Percentiles rank a stretch among this genome's conserved stretches.
Conservation (phyloP, 345 rosid species). For the Dovyalis caffra region DNA sequence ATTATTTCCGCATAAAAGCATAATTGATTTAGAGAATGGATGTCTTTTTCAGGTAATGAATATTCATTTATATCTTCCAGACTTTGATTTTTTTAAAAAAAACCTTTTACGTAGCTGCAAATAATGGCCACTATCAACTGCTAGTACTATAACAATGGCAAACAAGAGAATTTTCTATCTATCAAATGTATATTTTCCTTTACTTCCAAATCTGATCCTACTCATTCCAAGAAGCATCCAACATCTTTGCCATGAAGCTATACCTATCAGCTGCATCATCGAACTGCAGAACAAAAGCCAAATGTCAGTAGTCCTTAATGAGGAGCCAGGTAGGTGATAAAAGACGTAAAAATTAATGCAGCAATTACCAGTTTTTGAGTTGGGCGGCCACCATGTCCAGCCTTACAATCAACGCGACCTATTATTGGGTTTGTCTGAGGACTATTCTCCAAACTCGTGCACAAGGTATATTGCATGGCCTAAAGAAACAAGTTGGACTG, state of each 20-base stretch:
- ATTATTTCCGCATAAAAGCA: no score
- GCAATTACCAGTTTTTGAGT: slow-evolving; percentile 68
- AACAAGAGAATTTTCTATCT: neutral
- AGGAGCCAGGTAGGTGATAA: no score
- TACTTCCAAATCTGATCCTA: slow-evolving; percentile 14
- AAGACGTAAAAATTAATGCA: neutral
- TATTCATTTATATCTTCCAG: no score
- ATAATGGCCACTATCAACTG: no score
- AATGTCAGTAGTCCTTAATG: neutral
- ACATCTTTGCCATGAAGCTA: slow-evolving; percentile 79
- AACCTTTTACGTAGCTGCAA: no score
- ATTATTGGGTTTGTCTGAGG: slow-evolving; percentile 85
- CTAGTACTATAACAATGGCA: no score
- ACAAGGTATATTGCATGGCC: slow-evolving; percentile 81
- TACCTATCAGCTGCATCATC: slow-evolving; percentile 84
- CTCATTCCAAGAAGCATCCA: slow-evolving; percentile 67
- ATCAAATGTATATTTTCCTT: neutral
- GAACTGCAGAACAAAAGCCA: slow-evolving; percentile 39
- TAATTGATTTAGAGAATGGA: no score
- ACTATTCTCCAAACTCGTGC: slow-evolving; percentile 69
- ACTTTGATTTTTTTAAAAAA: no score
- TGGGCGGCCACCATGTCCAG: slow-evolving; percentile 96
- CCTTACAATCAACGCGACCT: slow-evolving; percentile 83
- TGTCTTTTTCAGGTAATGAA: no score
- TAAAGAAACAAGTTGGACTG: slow-evolving; percentile 16